Base-by-base conservation (phyloP, 371 early-diverging fungal species). In the Blakeslea trispora region DNA sequence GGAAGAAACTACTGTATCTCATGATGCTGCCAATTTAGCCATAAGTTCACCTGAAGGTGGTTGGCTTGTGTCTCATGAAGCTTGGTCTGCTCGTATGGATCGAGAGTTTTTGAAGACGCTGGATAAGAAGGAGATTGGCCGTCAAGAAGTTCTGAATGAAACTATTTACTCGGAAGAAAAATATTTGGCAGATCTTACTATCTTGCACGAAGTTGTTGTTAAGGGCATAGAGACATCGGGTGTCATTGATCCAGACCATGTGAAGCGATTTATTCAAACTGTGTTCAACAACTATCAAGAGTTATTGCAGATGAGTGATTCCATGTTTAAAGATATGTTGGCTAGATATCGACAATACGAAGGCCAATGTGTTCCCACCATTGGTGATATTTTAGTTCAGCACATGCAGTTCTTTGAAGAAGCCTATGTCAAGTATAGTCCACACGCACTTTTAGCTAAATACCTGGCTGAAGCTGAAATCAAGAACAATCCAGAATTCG, bases 101-200 rank as follows among this genome's bases (percentile, higher is more conserved):
- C 81, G 81, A 60, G 87, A 87, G 13, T 69, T 95, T 17, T 59
- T 86, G 5, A 83, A 86, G 23, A 79, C 85, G 1, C 77, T 91
- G 1, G 83, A 87, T 15, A 72, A 81, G 17, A 65, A 77, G 19
- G 96, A 96, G 65, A 83, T 83, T 61, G 91, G 87, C 53, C 82
- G 96, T 3, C 96, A 96, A 67, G 95, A 96, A 68, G 86, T 86
- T 24, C 86, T 96, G 49, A 95, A 87, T 69, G 96, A 96, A 74
- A 65, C 94, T 42, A 88, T 96, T 39, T 82, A 90, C 51, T 91
- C 90, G 6, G 95, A 95, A 69, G 85, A 86, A 58, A 91, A 93
- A 64, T 96, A 87, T 69, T 89, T 93, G 23, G 80, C 81, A 31
- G 96, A 96, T 63, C 55, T 79, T 14, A 50, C 45, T 0, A 55